Evolutionary conservation across 139 green algal species (phyloP).

Genomic region (Chlorella sp.): DNA sequence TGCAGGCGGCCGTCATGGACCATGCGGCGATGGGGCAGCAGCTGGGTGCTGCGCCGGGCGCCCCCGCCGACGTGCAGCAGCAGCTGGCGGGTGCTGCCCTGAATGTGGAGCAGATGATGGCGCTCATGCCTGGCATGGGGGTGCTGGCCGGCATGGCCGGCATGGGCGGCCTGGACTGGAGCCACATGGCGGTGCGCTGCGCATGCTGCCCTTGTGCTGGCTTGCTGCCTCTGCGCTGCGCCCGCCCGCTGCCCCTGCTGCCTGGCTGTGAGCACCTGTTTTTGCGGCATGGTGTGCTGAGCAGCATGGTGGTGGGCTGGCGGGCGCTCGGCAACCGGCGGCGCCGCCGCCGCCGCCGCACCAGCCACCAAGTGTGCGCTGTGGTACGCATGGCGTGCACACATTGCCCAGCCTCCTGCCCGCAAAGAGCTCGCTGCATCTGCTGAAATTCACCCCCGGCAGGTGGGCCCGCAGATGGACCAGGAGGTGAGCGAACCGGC

Average conservation of each 20-base stretch:
- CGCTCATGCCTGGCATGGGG: slow-evolving; percentile 7
- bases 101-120: slow-evolving; percentile 10
- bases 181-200: slow-evolving; percentile 20
- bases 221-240: background rate
- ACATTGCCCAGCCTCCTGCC: too few relatives aligned
- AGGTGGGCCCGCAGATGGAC: background rate
- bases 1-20: slow-evolving; percentile 1
- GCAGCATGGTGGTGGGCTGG: too few relatives aligned
- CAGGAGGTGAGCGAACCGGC: background rate
- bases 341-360: too few relatives aligned
- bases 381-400: too few relatives aligned
- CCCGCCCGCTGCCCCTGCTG: background rate
- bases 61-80: background rate
- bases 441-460: background rate
- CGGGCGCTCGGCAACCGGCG: too few relatives aligned
- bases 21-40: slow-evolving; percentile 2
- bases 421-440: too few relatives aligned
- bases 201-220: background rate
- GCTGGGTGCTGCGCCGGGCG: background rate
- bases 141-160: background rate
- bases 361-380: too few relatives aligned
- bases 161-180: slow-evolving; percentile 7
- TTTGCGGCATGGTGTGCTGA: too few relatives aligned
- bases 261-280: too few relatives aligned
- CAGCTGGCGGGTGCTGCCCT: background rate